Base-by-base conservation (phyloP, 176 grass and related monocot species). In the Eragrostis curvula region DNA sequence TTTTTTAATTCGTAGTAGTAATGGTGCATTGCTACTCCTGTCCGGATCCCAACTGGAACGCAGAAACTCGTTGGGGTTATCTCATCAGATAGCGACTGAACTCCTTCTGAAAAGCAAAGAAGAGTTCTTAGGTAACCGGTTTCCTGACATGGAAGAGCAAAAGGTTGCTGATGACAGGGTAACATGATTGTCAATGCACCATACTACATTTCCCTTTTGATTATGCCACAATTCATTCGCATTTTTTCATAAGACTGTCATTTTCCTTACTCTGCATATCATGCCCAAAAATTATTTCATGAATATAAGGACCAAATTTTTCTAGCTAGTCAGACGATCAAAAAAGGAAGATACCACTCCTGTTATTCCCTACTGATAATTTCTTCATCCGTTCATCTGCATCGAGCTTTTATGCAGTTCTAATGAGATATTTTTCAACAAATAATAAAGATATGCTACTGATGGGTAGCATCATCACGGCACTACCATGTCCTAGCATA, bases 391-490 rank as follows among this genome's bases (percentile, higher is more conserved):
- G 23, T 78, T 63, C 16, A 24, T 52, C 62, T 68, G 13, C 45
- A 40, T 59, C 58, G 9, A 8, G 44, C 42, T 78, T 48, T 27
- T 58, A 44, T 23, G 15, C 18, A 41, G 30, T 17, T 41, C 17
- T 51, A 41, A 51, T 62, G n/a, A 69, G 62, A 80, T 70, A 39
- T 53, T 69, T 60, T 68, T 73, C 47, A 48, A 65, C 18, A 58
- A 39, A 77, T 70, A 36, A 27, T 60, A 39, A 75, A 81, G 57
- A 27, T 51, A 28, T 12, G 27, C 73, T 21, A 52, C 3, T 62
- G 77, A 75, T 81, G 82, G 18, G 39, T 63, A 70, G 82, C 64
- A 70, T 46, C 77, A 29, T 88, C 75, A 74, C 42, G 79, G 75
- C 81, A 69, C 75, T 80, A 73, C 23, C 75, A 44, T 36, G 56